Evolutionary conservation across 345 rosid genomes (phyloP), one percentile per base, ranked within the genome.

Genomic region (Reutealis trisperma): DNA sequence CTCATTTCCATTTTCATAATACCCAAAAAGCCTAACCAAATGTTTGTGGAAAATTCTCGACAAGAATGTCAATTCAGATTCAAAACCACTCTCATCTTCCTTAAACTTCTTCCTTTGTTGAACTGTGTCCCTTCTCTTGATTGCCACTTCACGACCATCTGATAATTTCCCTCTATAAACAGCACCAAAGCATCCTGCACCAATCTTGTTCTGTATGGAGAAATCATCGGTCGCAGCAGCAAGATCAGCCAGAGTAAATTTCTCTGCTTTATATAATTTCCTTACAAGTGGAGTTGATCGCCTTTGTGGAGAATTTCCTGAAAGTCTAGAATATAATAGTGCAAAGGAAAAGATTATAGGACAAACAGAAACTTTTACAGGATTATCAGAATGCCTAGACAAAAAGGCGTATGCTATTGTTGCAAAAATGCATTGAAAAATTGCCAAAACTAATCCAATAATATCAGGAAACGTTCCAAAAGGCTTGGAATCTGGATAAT

Each of bases 31-130:
- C 72, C 94, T 81, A 16, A 94, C 97, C 81, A 93, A 58, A 77
- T 94, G 97, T 72, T 94, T 91, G 66, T 93, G 97, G 72, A 91
- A 93, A 68, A 94, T 89, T 72, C 97, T 78, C 1, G 97, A 94
- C 42, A 94, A 66, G 85, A 93, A 93, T 6, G 94, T 82, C 21
- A 94, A 76, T 63, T 93, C 97, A 0, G 97, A 93, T 4, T 93
- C 97, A 14, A 94, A 93, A 13, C 97, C 97, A 45, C 82, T 90
- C 85, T 93, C 98, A 76, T 91, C 93, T 81, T 93, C 98, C 51
- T 93, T 97, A 59, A 87, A 79, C 65, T 87, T 94, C 93, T 91
- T 90, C 44, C 68, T 62, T 70, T 78, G 90, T 37, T 86, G 81
- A 37, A 81, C 81, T 5, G 90, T 88, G 44, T 94, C 97, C 0